These are phyloP conservation scores for Blastobotrys parvus DNA, from an alignment of 805 yeast genomes.

Conservation along the genomic window DNA sequence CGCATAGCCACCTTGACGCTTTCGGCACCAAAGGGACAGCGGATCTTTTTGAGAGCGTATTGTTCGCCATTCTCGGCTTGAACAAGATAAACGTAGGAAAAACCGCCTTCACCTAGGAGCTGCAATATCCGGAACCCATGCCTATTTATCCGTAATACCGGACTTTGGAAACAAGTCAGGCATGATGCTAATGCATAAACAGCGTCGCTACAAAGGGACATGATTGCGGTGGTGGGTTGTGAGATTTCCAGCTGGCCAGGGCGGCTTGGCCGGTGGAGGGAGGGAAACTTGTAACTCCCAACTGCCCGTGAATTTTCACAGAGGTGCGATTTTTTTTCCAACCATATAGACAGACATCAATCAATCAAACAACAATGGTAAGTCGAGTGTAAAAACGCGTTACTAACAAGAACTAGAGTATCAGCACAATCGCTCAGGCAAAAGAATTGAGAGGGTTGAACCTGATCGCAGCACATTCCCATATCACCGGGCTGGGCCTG, in stretches of 20 bases:
- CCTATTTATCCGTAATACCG: conserved; percentile 55
- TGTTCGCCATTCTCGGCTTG: conserved; percentile 36
- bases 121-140: conserved; percentile 53
- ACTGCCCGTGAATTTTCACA: too few relatives aligned
- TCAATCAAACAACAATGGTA: conserved; percentile 2
- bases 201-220: conserved; percentile 22
- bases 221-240: neutral
- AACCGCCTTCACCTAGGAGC: conserved; percentile 86
- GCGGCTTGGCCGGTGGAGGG: too few relatives aligned
- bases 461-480: conserved; percentile 95
- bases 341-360: neutral
- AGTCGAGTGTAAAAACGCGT: neutral
- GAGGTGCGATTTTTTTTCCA: neutral
- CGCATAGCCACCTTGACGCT: conserved; percentile 65
- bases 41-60: conserved; percentile 76
- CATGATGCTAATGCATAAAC: conserved; percentile 28
- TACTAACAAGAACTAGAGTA: conserved; percentile 15
- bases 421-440: conserved; percentile 34
- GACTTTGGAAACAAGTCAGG: conserved; percentile 36
- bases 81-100: conserved; percentile 78
- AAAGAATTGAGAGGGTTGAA: conserved; percentile 56
- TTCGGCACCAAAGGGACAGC: conserved; percentile 81
- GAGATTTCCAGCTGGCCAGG: too few relatives aligned
- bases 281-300: neutral
- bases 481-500: conserved; percentile 92